Evolutionary conservation across 768 basidiomycete genomes (phyloP).

Genomic region (Trametes cubensis): DNA sequence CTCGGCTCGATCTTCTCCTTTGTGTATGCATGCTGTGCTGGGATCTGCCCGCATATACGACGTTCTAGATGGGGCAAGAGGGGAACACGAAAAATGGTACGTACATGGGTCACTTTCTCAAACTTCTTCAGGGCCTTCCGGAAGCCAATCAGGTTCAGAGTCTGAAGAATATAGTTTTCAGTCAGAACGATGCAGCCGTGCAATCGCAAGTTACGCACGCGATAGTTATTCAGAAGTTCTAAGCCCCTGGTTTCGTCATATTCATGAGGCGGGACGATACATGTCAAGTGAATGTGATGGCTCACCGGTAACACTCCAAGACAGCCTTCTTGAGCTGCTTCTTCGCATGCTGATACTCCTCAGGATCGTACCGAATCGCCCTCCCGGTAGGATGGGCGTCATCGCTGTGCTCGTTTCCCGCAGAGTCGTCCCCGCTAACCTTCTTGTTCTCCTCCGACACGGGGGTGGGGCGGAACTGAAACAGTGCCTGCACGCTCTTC

Average conservation of each 20-base stretch:
- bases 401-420: constrained; percentile 5
- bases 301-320: constrained; percentile 78
- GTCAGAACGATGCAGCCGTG: background rate
- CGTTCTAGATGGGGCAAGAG: background rate
- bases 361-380: constrained; percentile 51
- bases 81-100: constrained; percentile 4
- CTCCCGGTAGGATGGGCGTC: background rate
- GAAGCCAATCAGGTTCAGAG: constrained; percentile 80
- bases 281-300: background rate
- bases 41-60: constrained; percentile 46
- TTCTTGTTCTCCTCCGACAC: background rate
- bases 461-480: constrained; percentile 3
- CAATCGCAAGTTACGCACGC: constrained; percentile 52
- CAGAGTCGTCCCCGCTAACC: constrained; percentile 8
- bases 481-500: constrained; percentile 18
- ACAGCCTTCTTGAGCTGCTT: constrained; percentile 83
- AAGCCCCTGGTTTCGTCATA: constrained; percentile 52
- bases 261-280: background rate
- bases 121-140: constrained; percentile 86
- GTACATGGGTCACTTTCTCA: constrained; percentile 73
- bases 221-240: constrained; percentile 87
- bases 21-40: constrained; percentile 78
- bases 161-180: constrained; percentile 8
- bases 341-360: constrained; percentile 83
- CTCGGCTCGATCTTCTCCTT: constrained; percentile 73